Percentiles rank a stretch among this genome's conserved stretches.
These are phyloP conservation scores for Kwoniella shandongensis DNA, from an alignment of 768 basidiomycete genomes.

Conservation along the genomic window DNA sequence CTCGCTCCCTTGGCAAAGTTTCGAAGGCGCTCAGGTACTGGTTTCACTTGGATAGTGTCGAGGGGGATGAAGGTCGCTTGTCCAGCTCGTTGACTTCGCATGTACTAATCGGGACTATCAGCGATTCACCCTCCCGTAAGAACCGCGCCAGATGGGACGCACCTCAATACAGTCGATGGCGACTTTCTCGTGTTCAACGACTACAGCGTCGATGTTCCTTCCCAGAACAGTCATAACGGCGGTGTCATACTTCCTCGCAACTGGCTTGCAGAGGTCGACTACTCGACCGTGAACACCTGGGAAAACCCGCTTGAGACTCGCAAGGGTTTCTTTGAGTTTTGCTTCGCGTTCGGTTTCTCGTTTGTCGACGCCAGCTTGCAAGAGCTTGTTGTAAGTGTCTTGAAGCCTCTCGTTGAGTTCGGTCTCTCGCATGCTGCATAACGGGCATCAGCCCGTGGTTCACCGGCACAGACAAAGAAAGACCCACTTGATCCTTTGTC, in stretches of 20 bases:
- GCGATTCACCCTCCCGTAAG: background rate
- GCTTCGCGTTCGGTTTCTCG: slow-evolving; percentile 81
- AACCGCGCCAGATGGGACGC: slow-evolving; percentile 21
- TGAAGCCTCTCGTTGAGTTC: slow-evolving; percentile 90
- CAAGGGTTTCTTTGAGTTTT: slow-evolving; percentile 79
- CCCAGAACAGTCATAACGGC: slow-evolving; percentile 91
- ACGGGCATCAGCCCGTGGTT: background rate
- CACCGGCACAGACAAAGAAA: background rate
- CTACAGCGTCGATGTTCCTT: slow-evolving; percentile 89
- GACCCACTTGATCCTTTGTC: slow-evolving; percentile 70
- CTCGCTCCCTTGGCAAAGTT: slow-evolving; percentile 84
- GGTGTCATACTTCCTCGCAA: slow-evolving; percentile 83
- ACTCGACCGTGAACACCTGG: slow-evolving; percentile 91
- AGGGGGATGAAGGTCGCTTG: slow-evolving; percentile 97
- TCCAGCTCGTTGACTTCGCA: slow-evolving; percentile 90
- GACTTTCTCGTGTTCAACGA: slow-evolving; percentile 94
- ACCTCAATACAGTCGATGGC: slow-evolving; percentile 98
- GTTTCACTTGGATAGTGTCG: slow-evolving; percentile 94
- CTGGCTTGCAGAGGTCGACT: slow-evolving; percentile 91
- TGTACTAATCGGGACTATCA: slow-evolving; percentile 62
- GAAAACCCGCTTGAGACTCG: slow-evolving; percentile 81
- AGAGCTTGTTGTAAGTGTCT: slow-evolving; percentile 74
- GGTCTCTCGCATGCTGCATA: slow-evolving; percentile 74
- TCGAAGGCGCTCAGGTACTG: slow-evolving; percentile 90
- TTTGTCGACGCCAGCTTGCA: slow-evolving; percentile 86